A percentile compares a stretch with the other conserved stretches of the same genome.
Evolutionary conservation across 306 rosid genomes (phyloP).

Genomic region (Quercus ilex): DNA sequence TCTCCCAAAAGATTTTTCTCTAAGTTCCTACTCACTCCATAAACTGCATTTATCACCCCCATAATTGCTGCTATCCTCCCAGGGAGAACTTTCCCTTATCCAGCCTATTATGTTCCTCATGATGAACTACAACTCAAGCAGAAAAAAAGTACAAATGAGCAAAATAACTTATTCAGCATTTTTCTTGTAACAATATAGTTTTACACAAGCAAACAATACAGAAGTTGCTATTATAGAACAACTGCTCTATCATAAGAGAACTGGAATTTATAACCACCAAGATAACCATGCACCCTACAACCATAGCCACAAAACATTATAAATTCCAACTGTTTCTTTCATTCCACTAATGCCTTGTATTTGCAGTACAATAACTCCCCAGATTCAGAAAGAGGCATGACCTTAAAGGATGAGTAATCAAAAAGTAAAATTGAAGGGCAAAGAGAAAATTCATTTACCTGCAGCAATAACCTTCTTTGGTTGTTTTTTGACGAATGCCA

Average conservation of each 20-base stretch:
- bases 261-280: background rate
- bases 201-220: background rate
- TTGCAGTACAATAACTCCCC: background rate
- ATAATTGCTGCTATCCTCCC: slow-evolving; percentile 17
- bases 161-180: slow-evolving; percentile 9
- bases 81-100: slow-evolving; percentile 11
- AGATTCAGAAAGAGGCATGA: background rate
- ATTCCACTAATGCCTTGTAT: background rate
- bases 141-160: slow-evolving; percentile 1
- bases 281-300: background rate
- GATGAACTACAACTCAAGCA: slow-evolving; percentile 32
- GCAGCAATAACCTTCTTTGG: slow-evolving; percentile 23
- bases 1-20: slow-evolving; percentile 14
- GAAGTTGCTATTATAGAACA: background rate
- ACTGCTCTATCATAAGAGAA: background rate
- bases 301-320: background rate
- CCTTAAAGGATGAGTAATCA: background rate
- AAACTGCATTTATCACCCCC: slow-evolving; percentile 22
- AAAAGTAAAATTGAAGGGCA: background rate
- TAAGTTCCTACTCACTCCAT: slow-evolving; percentile 18
- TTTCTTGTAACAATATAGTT: background rate
- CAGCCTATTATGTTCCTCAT: slow-evolving; percentile 19
- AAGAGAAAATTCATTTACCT: slow-evolving; percentile 25
- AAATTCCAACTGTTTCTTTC: background rate
- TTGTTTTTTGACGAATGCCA: slow-evolving; percentile 25